phyloP scores from a whole-genome alignment of 306 rosid genomes.

The Cyamopsis tetragonoloba region DNA sequence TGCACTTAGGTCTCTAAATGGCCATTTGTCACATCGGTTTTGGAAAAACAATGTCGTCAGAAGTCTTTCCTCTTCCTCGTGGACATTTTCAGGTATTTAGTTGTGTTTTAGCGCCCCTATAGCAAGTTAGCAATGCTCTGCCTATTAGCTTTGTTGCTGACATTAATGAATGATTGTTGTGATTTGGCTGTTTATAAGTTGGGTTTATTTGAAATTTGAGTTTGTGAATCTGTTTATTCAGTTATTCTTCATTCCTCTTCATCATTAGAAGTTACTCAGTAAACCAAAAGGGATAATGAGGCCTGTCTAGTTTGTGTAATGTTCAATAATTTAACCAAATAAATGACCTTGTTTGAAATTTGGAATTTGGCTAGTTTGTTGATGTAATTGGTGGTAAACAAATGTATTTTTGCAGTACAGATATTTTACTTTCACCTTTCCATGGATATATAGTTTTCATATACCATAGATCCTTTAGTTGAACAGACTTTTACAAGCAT shows the following conservation, averaged over 20 bases:
- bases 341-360: not conserved
- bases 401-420: not conserved
- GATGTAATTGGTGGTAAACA: not conserved
- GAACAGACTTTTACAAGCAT: too few species aligned
- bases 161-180: not conserved
- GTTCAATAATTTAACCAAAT: not conserved
- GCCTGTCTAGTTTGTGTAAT: not conserved
- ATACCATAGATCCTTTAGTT: too few species aligned
- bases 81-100: constrained; percentile 26
- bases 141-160: not conserved
- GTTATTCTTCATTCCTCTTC: not conserved
- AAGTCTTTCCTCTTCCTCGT: constrained; percentile 32
- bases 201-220: not conserved
- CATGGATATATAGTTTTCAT: too few species aligned
- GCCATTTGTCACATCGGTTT: constrained; percentile 12
- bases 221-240: constrained; percentile 12
- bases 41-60: constrained; percentile 16
- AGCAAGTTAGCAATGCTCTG: not conserved
- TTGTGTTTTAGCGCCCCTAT: not conserved
- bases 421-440: not conserved
- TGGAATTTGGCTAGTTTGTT: not conserved
- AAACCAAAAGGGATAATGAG: not conserved
- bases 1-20: constrained; percentile 33
- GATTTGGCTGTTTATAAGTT: not conserved
- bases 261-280: not conserved